Conservation (phyloP, 2,329 filamentous ascomycete species). For the Diaporthe sp. region DNA sequence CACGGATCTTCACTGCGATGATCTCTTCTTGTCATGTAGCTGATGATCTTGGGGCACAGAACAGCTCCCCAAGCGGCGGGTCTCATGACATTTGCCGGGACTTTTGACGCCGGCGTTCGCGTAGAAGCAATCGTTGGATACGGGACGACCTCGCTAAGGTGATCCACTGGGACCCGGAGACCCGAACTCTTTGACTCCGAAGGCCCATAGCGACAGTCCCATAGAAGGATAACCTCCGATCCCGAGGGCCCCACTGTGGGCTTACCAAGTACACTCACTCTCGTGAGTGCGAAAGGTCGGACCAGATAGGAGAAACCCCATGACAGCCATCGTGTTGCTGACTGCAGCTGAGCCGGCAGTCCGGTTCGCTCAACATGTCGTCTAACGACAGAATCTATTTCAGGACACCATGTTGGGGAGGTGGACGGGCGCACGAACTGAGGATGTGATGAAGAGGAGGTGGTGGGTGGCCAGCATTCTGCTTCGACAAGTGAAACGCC, state of each 20-base stretch:
- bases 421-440: background rate
- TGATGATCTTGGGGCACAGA: background rate
- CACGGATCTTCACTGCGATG: background rate
- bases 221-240: slow-evolving; percentile 19
- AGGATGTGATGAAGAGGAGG: background rate
- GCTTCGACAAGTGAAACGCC: slow-evolving; percentile 18
- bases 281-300: background rate
- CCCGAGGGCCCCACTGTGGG: background rate
- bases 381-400: background rate
- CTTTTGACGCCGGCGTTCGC: background rate
- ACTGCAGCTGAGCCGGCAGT: background rate
- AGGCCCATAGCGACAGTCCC: slow-evolving; percentile 2
- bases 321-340: background rate
- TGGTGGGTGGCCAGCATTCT: background rate
- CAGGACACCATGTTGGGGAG: background rate
- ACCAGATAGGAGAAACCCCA: background rate
- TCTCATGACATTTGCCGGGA: background rate
- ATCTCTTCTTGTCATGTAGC: too few species aligned
- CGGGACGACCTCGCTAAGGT: background rate
- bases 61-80: background rate
- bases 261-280: background rate
- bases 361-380: background rate
- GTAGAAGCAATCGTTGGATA: background rate
- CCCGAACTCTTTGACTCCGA: background rate
- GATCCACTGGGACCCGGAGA: slow-evolving; percentile 1